Percentiles rank a stretch among this genome's conserved stretches.
These are phyloP conservation scores for Hypoxylon sp. DNA, from an alignment of 2,329 filamentous ascomycete genomes.

Conservation along the genomic window DNA sequence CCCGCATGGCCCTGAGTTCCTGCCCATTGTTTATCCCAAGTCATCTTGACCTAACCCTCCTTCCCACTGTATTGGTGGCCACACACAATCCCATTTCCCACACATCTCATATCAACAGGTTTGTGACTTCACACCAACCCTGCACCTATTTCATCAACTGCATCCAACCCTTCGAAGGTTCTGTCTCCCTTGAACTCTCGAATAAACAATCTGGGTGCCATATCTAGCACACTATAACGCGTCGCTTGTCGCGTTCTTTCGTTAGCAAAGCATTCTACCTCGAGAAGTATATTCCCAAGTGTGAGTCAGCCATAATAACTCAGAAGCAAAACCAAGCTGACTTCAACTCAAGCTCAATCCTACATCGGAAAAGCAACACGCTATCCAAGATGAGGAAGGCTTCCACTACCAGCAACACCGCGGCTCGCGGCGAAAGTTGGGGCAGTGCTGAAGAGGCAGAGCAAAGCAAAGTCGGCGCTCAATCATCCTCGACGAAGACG, in stretches of 20 bases:
- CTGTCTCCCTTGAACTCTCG: background rate
- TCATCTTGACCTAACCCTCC: background rate
- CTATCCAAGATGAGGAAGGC: constrained; percentile 9
- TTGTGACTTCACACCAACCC: background rate
- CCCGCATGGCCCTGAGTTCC: background rate
- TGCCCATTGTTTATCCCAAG: background rate
- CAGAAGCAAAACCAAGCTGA: background rate
- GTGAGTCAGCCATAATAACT: background rate
- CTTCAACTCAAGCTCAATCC: background rate
- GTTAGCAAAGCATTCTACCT: constrained; percentile 29
- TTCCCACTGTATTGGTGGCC: background rate
- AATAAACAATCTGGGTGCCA: background rate
- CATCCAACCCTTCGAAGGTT: background rate
- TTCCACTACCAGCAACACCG: background rate
- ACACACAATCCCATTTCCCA: background rate
- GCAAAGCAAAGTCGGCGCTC: background rate
- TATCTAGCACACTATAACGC: constrained; percentile 7
- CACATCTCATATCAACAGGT: background rate
- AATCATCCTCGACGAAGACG: background rate
- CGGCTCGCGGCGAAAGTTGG: background rate
- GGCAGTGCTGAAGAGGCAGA: background rate
- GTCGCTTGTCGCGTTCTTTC: constrained; percentile 1
- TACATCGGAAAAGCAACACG: background rate
- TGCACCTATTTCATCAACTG: background rate
- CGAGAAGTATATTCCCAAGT: constrained; percentile 26